phyloP scores from a whole-genome alignment of 257 asterid species.

The Marsdenia floribunda region DNA sequence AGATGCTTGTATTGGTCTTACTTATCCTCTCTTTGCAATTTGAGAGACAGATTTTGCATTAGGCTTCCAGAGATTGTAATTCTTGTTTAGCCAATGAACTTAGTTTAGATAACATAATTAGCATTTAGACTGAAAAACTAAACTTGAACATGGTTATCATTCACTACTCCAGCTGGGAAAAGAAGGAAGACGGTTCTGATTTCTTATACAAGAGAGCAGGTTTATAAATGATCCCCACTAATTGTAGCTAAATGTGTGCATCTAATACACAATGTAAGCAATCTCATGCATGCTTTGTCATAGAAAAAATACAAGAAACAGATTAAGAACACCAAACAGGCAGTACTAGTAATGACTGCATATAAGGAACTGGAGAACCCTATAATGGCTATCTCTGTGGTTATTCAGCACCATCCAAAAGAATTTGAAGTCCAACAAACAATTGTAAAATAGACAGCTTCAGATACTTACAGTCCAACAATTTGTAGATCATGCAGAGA shows the following conservation, averaged over 20 bases:
- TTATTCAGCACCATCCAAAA: background rate
- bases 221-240: too few relatives aligned
- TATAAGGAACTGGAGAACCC: too few relatives aligned
- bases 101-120: background rate
- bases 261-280: background rate
- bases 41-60: background rate
- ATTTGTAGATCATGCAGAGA: constrained; percentile 67
- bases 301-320: background rate
- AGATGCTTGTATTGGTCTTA: background rate
- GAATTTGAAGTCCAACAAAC: background rate
- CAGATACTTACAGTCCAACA: constrained; percentile 80
- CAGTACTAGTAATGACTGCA: too few relatives aligned
- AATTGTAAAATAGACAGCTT: background rate
- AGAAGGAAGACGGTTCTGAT: background rate
- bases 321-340: background rate
- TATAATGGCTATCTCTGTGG: background rate
- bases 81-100: background rate
- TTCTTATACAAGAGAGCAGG: background rate
- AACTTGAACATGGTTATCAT: too few relatives aligned
- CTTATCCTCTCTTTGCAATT: background rate
- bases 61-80: background rate
- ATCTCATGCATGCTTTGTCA: background rate
- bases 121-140: background rate
- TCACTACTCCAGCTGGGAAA: too few relatives aligned
- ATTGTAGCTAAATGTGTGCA: background rate